Percentiles rank a stretch among this genome's conserved stretches.
Evolutionary conservation across 2,329 filamentous ascomycete genomes (phyloP).

Genomic region (Exophiala sp.): DNA sequence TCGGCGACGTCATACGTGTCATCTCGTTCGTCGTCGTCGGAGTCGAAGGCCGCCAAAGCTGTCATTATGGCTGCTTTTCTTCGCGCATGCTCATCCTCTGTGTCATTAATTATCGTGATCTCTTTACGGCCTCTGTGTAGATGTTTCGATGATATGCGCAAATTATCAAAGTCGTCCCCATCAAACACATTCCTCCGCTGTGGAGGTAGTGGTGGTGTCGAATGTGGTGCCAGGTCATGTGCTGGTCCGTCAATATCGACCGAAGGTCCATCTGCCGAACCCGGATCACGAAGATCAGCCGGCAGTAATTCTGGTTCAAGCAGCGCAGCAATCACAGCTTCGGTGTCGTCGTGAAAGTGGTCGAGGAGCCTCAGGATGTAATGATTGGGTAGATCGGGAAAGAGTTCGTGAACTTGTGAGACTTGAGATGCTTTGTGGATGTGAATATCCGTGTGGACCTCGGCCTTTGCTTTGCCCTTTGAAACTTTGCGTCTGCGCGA

Average conservation of each 20-base stretch:
- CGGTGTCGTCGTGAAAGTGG: slow-evolving; percentile 71
- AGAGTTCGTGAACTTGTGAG: slow-evolving; percentile 87
- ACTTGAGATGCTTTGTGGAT: slow-evolving; percentile 80
- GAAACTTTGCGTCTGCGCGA: slow-evolving; percentile 38
- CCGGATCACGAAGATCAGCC: slow-evolving; percentile 55
- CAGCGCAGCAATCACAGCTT: slow-evolving; percentile 76
- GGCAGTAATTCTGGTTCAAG: slow-evolving; percentile 71
- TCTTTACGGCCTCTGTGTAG: slow-evolving; percentile 71
- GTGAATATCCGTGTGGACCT: slow-evolving; percentile 55
- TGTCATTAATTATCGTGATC: slow-evolving; percentile 8
- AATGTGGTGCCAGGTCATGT: slow-evolving; percentile 52
- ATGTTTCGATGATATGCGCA: slow-evolving; percentile 63
- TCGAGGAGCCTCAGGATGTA: slow-evolving; percentile 78
- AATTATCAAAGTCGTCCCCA: slow-evolving; percentile 71
- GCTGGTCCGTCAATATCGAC: slow-evolving; percentile 22
- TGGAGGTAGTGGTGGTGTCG: slow-evolving; percentile 40
- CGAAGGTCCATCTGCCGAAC: slow-evolving; percentile 22
- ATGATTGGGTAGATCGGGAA: slow-evolving; percentile 78
- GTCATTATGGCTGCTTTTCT: slow-evolving; percentile 85
- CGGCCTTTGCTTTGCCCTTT: slow-evolving; percentile 42
- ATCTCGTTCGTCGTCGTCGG: slow-evolving; percentile 92
- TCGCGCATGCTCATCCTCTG: slow-evolving; percentile 50
- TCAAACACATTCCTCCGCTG: slow-evolving; percentile 73
- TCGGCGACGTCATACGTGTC: slow-evolving; percentile 94
- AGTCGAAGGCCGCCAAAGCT: slow-evolving; percentile 83